Conservation (phyloP, 495 filamentous ascomycete species). For the Penicillium soppii region DNA sequence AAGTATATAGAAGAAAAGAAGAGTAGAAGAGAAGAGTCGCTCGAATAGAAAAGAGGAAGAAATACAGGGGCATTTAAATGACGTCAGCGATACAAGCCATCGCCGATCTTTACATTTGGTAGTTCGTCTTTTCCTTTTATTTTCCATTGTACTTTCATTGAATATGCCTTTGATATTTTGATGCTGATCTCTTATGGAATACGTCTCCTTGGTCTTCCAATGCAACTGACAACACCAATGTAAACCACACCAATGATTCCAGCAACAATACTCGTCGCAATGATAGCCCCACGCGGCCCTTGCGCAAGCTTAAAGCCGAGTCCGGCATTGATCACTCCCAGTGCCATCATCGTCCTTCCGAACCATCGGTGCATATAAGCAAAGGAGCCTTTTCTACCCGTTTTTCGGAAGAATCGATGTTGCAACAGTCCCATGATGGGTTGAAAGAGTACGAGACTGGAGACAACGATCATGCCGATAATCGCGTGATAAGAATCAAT, state of each 20-base stretch:
- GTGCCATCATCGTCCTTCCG: constrained; percentile 58
- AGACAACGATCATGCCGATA: constrained; percentile 59
- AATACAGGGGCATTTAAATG: background rate
- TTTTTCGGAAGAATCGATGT: constrained; percentile 50
- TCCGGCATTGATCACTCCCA: constrained; percentile 73
- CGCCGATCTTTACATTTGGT: background rate
- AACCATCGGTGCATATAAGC: constrained; percentile 69
- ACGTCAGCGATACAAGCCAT: background rate
- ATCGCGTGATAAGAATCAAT: constrained; percentile 35
- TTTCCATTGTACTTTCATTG: background rate
- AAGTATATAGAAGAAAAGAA: background rate
- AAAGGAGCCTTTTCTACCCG: constrained; percentile 48
- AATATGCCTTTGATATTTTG: background rate
- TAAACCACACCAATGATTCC: constrained; percentile 53
- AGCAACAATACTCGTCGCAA: constrained; percentile 61
- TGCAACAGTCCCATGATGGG: constrained; percentile 64
- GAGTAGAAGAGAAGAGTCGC: background rate
- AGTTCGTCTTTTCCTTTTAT: background rate
- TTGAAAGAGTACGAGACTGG: constrained; percentile 60
- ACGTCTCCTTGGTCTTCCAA: background rate
- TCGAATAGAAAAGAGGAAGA: background rate
- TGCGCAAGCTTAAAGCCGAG: constrained; percentile 58
- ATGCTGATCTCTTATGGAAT: background rate
- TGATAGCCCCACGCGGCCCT: constrained; percentile 38
- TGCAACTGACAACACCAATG: constrained; percentile 17